Evolutionary conservation across 2,329 filamentous ascomycete genomes (phyloP).

Genomic region (Monosporascus sp.): DNA sequence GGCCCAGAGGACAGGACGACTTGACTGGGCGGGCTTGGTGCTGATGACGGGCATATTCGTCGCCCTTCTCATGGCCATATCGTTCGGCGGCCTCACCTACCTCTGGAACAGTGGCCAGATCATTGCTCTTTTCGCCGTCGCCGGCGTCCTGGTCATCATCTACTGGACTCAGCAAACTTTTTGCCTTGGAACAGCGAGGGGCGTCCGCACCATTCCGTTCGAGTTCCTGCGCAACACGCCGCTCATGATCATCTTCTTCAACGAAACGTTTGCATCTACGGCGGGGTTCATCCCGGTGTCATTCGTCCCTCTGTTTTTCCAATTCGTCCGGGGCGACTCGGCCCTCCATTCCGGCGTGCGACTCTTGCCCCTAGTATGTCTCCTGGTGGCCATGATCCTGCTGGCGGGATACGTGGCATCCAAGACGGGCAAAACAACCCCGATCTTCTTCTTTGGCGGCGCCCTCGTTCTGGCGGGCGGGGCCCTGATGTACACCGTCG

Average conservation of each 20-base stretch:
- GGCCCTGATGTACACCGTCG: conserved; percentile 1
- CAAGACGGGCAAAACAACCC: conserved; percentile 18
- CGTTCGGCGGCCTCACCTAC: conserved; percentile 44
- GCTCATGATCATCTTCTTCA: conserved; percentile 37
- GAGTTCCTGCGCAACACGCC: conserved; percentile 35
- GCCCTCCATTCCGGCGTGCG: conserved; percentile 36
- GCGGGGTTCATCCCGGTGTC: conserved; percentile 32
- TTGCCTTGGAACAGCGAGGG: conserved; percentile 32
- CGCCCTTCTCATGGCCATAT: conserved; percentile 41
- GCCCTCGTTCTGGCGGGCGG: conserved; percentile 1
- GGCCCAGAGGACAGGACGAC: conserved; percentile 25
- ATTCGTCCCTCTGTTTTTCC: conserved; percentile 49
- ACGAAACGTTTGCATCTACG: conserved; percentile 20
- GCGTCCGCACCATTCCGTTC: conserved; percentile 38
- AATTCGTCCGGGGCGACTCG: conserved; percentile 37
- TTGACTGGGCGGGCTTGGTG: conserved; percentile 40
- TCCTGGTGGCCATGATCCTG: conserved; percentile 29
- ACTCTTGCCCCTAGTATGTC: conserved; percentile 34
- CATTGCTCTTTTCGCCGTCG: conserved; percentile 41
- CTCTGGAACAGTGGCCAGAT: conserved; percentile 38
- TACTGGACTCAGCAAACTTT: conserved; percentile 42
- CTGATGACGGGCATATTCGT: conserved; percentile 36
- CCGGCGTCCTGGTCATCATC: conserved; percentile 33
- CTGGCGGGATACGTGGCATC: conserved; percentile 30
- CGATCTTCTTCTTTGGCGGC: conserved; percentile 2